Conservation (phyloP, 1,284 basidiomycete species). For the Coniferiporia weirii region DNA sequence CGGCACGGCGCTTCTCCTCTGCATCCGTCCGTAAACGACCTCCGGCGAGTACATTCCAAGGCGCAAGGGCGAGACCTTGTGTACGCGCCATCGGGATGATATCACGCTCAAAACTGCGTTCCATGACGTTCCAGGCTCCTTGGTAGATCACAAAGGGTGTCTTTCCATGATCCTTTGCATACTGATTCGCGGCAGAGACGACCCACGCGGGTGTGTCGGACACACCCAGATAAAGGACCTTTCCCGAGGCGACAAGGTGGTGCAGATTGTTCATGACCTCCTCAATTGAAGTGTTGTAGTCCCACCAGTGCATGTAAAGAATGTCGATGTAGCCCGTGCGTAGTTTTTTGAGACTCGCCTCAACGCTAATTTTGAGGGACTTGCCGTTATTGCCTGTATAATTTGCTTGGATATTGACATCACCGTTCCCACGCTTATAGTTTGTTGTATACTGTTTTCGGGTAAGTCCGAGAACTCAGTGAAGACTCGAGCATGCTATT, state of each 20-base stretch:
- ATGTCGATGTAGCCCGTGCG: neutral
- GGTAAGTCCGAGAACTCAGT: constrained; percentile 8
- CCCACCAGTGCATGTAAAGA: constrained; percentile 23
- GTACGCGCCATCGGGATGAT: constrained; percentile 31
- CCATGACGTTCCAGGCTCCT: constrained; percentile 27
- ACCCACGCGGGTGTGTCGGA: constrained; percentile 27
- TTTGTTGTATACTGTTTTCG: constrained; percentile 29
- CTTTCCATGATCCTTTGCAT: constrained; percentile 26
- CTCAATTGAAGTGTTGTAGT: constrained; percentile 30
- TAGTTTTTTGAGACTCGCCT: constrained; percentile 34
- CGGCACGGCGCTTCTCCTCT: constrained; percentile 11
- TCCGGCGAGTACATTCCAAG: constrained; percentile 28
- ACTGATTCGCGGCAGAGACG: constrained; percentile 19
- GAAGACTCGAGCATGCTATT: neutral
- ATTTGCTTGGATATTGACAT: constrained; percentile 24
- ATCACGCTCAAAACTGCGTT: constrained; percentile 29
- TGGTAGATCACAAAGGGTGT: constrained; percentile 31
- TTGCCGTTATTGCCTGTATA: constrained; percentile 34
- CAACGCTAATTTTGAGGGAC: constrained; percentile 29
- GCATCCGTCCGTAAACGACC: constrained; percentile 21
- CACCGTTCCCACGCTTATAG: constrained; percentile 22
- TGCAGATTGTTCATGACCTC: constrained; percentile 21
- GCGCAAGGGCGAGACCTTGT: constrained; percentile 21
- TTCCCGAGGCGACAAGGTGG: constrained; percentile 34
- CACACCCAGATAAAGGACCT: constrained; percentile 35